Evolutionary conservation across 2,329 filamentous ascomycete species (phyloP).

Genomic region (Colletotrichum sidae): DNA sequence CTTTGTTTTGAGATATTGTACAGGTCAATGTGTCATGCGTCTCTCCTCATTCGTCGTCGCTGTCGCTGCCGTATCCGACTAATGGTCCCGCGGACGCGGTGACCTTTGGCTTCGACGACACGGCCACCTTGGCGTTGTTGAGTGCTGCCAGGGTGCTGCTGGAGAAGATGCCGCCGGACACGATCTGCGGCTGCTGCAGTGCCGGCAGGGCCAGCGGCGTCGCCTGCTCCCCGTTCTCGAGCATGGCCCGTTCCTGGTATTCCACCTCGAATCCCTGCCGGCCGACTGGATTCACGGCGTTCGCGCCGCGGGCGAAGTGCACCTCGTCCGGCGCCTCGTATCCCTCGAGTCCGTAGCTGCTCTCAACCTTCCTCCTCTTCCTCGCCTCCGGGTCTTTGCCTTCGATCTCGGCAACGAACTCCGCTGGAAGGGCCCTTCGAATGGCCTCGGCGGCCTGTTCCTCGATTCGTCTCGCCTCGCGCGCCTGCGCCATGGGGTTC

Average conservation of each 20-base stretch:
- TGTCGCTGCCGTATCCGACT: constrained; percentile 91
- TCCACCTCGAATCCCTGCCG: constrained; percentile 72
- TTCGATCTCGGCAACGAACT: constrained; percentile 94
- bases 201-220: constrained; percentile 35
- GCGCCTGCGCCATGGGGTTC: constrained; percentile 92
- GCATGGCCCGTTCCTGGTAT: constrained; percentile 69
- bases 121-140: constrained; percentile 66
- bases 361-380: constrained; percentile 91
- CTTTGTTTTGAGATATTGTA: constrained; percentile 73
- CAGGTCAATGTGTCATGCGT: constrained; percentile 55
- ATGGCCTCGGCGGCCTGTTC: constrained; percentile 98
- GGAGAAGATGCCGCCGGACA: constrained; percentile 79
- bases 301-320: constrained; percentile 86
- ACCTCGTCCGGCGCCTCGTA: constrained; percentile 96
- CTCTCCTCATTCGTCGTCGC: constrained; percentile 62
- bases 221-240: constrained; percentile 61
- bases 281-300: constrained; percentile 70
- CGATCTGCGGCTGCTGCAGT: constrained; percentile 49
- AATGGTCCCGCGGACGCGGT: constrained; percentile 73
- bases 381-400: constrained; percentile 87
- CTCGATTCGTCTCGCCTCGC: constrained; percentile 89
- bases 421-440: constrained; percentile 84
- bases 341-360: constrained; percentile 86
- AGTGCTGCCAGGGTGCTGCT: constrained; percentile 85
- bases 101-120: constrained; percentile 66